Base-by-base conservation (phyloP, 352 stramenopile species). In the Phytophthora tentaculata region DNA sequence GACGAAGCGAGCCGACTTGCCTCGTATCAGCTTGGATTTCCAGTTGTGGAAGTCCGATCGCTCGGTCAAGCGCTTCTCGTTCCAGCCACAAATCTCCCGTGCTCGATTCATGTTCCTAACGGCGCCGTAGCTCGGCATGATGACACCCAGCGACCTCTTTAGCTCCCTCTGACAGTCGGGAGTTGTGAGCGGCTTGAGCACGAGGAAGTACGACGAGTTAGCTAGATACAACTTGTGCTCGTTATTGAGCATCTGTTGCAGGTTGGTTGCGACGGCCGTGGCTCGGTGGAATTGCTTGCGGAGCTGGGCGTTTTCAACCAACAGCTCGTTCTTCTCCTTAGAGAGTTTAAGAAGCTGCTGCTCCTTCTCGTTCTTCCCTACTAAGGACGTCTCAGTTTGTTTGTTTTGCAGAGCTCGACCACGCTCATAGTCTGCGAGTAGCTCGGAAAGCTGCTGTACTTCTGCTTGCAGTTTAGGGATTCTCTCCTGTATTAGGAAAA, bases 181-280 rank as follows among this genome's bases (percentile, higher is more conserved):
- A n/a, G 43, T 28, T 16, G 71, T 67, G 26, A 78, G 61, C 10
- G 71, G 71, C 35, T 69, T 68, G n/a, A 78, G 61, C 22, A 78
- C 29, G 43, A 67, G 50, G 61, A 78, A 78, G 53, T 73, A 69
- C 2, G 66, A 69, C 48, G 66, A 72, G 41, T 74, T 64, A 24
- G 61, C 66, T 3, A 72, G 43, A 49, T 78, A 75, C 17, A 78
- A 41, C 37, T 75, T 71, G 61, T 78, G 67, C 49, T 78, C 71
- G 41, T 60, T 71, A 29, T 67, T 69, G 49, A 78, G 67, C 45
- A 78, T 69, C 20, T 73, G 61, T 44, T 66, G 45, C 12, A 78
- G 28, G 12, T 61, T 71, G 41, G 66, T 50, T 3, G 49, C 47
- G 6, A 65, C 35, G 16, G 55, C 61, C 0, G 48, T 60, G 47